Evolutionary conservation across 352 stramenopile genomes (phyloP).

Genomic region (Phytophthora syringae): DNA sequence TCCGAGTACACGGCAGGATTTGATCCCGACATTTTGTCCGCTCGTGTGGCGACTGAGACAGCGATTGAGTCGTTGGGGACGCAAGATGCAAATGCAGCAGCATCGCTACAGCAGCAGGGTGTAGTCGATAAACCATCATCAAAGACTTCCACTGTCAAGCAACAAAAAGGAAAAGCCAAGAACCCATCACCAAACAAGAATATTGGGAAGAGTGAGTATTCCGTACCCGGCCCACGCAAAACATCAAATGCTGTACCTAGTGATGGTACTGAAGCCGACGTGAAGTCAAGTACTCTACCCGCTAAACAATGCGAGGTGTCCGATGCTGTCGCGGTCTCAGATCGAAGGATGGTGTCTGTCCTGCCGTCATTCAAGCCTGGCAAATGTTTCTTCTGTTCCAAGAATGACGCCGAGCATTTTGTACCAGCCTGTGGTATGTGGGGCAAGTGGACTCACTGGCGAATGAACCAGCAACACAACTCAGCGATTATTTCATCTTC

Average conservation of each 20-base stretch:
- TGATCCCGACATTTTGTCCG: slow-evolving; percentile 77
- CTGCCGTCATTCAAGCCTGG: slow-evolving; percentile 80
- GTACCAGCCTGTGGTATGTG: slow-evolving; percentile 83
- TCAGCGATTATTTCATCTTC: slow-evolving; percentile 22
- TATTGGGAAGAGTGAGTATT: not conserved
- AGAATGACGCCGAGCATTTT: slow-evolving; percentile 83
- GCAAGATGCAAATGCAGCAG: slow-evolving; percentile 8
- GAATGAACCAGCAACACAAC: slow-evolving; percentile 76
- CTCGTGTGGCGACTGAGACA: slow-evolving; percentile 27
- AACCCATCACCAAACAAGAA: not conserved
- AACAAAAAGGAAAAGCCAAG: not conserved
- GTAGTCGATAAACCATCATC: not conserved
- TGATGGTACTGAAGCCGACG: not conserved
- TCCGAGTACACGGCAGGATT: slow-evolving; percentile 85
- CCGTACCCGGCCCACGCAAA: not conserved
- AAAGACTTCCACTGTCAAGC: slow-evolving; percentile 8
- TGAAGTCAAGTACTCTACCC: not conserved
- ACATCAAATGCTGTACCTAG: not conserved
- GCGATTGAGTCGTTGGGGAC: slow-evolving; percentile 27
- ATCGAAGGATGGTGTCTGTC: slow-evolving; percentile 70
- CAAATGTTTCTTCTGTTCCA: slow-evolving; percentile 89
- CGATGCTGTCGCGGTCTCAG: not conserved
- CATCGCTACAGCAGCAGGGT: slow-evolving; percentile 1
- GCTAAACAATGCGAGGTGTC: not conserved
- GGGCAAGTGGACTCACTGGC: slow-evolving; percentile 88